Evolutionary conservation across 305 asterid genomes (phyloP).

Genomic region (Nicotiana rustica): DNA sequence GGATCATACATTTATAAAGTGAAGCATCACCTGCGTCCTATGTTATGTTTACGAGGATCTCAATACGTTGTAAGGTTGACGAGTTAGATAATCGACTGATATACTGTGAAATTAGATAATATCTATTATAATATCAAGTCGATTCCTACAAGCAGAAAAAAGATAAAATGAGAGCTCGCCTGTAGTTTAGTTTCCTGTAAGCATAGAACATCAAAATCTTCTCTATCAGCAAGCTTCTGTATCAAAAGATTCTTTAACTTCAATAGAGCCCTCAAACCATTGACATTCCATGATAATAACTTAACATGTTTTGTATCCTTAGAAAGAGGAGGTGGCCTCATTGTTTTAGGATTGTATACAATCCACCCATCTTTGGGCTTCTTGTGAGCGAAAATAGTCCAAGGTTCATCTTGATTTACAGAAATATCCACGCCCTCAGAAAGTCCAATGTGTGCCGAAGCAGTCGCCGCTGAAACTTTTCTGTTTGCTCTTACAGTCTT

Average conservation of each 20-base stretch:
- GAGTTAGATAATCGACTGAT: neutral
- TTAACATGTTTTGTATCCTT: slow-evolving; percentile 63
- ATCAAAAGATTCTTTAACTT: slow-evolving; percentile 71
- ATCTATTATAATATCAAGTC: neutral
- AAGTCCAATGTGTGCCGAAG: slow-evolving; percentile 44
- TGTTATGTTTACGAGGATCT: neutral
- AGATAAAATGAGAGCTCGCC: slow-evolving; percentile 52
- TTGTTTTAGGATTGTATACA: slow-evolving; percentile 84
- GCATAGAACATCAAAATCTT: slow-evolving; percentile 84
- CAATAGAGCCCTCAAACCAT: slow-evolving; percentile 88
- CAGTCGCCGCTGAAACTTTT: slow-evolving; percentile 49
- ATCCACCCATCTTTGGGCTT: slow-evolving; percentile 90
- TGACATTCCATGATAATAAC: slow-evolving; percentile 95
- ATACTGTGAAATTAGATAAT: neutral
- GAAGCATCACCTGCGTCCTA: neutral
- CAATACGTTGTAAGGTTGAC: neutral
- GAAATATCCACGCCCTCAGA: slow-evolving; percentile 44
- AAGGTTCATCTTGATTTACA: slow-evolving; percentile 65
- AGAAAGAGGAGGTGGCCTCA: slow-evolving; percentile 82
- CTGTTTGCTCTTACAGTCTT: slow-evolving; percentile 50
- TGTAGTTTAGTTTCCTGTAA: slow-evolving; percentile 95
- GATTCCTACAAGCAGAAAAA: neutral
- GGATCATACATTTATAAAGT: neutral
- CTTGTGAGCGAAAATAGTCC: slow-evolving; percentile 92
- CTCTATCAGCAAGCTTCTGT: slow-evolving; percentile 80